Percentiles rank a stretch among this genome's conserved stretches.
Evolutionary conservation across 768 basidiomycete species (phyloP).

Genomic region (Trametes coccinea): DNA sequence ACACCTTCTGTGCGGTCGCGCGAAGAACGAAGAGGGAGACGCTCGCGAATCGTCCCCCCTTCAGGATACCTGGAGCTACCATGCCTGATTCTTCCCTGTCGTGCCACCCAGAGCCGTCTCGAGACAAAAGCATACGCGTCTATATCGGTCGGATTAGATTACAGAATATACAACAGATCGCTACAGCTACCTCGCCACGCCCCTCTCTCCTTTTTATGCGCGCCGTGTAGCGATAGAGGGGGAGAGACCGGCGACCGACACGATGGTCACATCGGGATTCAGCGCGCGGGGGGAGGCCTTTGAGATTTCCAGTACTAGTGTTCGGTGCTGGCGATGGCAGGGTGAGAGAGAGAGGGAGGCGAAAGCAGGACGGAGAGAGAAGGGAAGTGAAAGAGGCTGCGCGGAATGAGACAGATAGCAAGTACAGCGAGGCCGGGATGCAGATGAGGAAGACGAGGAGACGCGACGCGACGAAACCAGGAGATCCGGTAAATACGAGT

Average conservation of each 20-base stretch:
- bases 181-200: conserved; percentile 8
- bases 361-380: background rate
- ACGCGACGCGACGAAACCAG: background rate
- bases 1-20: too few relatives aligned
- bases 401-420: background rate
- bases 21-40: too few relatives aligned
- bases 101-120: too few relatives aligned
- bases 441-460: background rate
- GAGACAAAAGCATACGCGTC: conserved; percentile 1
- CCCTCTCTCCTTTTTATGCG: conserved; percentile 1
- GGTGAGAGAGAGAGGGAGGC: background rate
- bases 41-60: too few relatives aligned
- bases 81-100: too few relatives aligned
- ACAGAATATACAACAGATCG: conserved; percentile 20
- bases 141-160: conserved; percentile 16
- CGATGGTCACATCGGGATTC: too few relatives aligned
- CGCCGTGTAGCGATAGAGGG: conserved; percentile 5
- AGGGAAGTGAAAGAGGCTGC: background rate
- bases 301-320: too few relatives aligned
- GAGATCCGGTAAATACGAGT: background rate
- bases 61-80: too few relatives aligned
- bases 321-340: too few relatives aligned
- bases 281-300: too few relatives aligned
- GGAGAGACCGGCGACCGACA: too few relatives aligned
- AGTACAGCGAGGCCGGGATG: background rate